These are phyloP conservation scores for Filobasidium floriforme DNA, from an alignment of 768 basidiomycete genomes.

Conservation along the genomic window DNA sequence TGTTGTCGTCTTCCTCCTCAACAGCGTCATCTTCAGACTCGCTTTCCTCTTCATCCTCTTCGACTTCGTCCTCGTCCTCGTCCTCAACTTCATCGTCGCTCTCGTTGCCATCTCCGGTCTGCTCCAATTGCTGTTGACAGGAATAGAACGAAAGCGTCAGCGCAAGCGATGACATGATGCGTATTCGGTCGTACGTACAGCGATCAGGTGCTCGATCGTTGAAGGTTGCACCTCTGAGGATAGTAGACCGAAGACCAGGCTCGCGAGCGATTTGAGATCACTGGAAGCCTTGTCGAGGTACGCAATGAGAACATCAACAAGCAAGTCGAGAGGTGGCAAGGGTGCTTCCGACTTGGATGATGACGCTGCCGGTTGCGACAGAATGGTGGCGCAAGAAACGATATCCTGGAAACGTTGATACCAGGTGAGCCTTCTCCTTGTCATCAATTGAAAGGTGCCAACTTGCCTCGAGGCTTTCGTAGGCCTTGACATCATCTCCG, in stretches of 20 bases:
- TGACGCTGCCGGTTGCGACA: constrained; percentile 36
- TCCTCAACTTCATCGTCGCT: constrained; percentile 28
- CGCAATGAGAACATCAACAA: constrained; percentile 84
- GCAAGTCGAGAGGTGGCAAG: constrained; percentile 66
- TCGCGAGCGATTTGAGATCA: constrained; percentile 71
- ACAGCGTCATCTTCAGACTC: constrained; percentile 33
- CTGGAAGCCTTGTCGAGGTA: constrained; percentile 75
- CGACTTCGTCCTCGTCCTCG: constrained; percentile 31
- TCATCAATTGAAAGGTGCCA: neutral
- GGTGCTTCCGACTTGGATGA: constrained; percentile 36
- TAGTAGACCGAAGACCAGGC: constrained; percentile 68
- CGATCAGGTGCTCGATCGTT: constrained; percentile 71
- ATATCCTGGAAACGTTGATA: constrained; percentile 26
- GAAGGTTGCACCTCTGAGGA: constrained; percentile 60
- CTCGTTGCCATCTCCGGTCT: constrained; percentile 49
- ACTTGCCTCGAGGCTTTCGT: constrained; percentile 59
- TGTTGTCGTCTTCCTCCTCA: constrained; percentile 35
- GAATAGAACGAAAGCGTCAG: constrained; percentile 17
- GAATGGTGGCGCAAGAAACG: constrained; percentile 32
- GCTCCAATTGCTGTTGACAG: constrained; percentile 69
- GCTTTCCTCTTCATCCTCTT: constrained; percentile 32
- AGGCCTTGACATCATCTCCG: constrained; percentile 58
- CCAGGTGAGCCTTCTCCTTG: neutral
- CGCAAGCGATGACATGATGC: neutral
- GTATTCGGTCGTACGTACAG: constrained; percentile 52